Conservation (phyloP, 805 yeast species). For the Hanseniaspora nectarophila region DNA sequence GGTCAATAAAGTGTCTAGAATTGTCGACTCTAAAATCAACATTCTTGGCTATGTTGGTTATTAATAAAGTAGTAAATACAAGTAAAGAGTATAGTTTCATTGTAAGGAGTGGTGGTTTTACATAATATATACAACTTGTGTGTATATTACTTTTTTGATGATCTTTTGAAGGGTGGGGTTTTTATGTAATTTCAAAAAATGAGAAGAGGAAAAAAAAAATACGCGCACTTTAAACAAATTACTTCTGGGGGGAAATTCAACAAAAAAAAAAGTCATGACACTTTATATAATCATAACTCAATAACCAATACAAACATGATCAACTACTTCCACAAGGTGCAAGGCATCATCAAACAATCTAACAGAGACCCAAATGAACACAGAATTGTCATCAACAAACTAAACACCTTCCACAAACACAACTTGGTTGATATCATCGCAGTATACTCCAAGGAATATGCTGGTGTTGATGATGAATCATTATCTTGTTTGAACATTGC, state of each 20-base stretch:
- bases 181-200: too few species aligned
- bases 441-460: not conserved
- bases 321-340: not conserved
- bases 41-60: not conserved
- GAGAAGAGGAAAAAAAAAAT: too few species aligned
- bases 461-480: not conserved
- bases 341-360: not conserved
- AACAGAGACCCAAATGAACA: not conserved
- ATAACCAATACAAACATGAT: too few species aligned
- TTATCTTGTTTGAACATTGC: not conserved
- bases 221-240: too few species aligned
- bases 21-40: slow-evolving; percentile 1
- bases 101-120: not conserved
- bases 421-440: slow-evolving; percentile 6
- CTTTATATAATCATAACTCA: too few species aligned
- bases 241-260: too few species aligned
- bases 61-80: not conserved
- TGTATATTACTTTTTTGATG: not conserved
- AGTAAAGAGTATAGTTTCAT: not conserved
- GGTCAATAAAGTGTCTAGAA: not conserved
- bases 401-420: slow-evolving; percentile 11
- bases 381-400: slow-evolving; percentile 4
- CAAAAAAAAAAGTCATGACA: too few species aligned
- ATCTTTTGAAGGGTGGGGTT: not conserved
- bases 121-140: too few species aligned